Evolutionary conservation across 192 early-diverging fungal genomes (phyloP).

Genomic region (Entrophospora sp.): DNA sequence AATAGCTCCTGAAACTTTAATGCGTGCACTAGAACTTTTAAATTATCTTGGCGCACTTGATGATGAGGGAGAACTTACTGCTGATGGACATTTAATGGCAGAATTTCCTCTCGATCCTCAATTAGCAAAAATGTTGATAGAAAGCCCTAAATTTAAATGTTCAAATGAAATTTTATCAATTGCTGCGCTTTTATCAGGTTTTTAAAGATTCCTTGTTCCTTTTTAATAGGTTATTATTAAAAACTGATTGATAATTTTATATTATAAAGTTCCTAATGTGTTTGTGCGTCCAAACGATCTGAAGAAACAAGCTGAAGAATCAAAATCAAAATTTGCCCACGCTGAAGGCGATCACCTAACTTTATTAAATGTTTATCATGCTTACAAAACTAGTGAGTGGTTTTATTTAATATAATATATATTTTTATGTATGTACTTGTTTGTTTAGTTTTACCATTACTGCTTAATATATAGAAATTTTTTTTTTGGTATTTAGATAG

Average conservation of each 20-base stretch:
- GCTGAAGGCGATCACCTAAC: constrained; percentile 95
- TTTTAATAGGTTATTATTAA: background rate
- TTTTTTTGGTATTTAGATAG: constrained; percentile 21
- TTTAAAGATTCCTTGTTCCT: background rate
- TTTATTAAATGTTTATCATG: constrained; percentile 93
- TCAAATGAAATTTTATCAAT: constrained; percentile 93
- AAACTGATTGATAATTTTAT: constrained; percentile 6
- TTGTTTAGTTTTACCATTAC: too few species aligned
- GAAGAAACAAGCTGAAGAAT: constrained; percentile 78
- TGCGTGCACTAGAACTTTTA: constrained; percentile 93
- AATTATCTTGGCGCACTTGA: constrained; percentile 93
- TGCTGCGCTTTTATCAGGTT: constrained; percentile 79
- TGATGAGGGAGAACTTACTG: constrained; percentile 90
- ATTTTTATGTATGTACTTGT: too few species aligned
- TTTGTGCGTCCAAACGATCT: constrained; percentile 90
- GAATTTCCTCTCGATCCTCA: constrained; percentile 98
- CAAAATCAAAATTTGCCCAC: constrained; percentile 90
- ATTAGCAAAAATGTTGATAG: constrained; percentile 86
- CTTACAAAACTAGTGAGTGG: constrained; percentile 64
- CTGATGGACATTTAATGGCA: constrained; percentile 75
- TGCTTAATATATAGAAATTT: background rate
- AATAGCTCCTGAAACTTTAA: constrained; percentile 95
- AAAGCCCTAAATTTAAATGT: constrained; percentile 74
- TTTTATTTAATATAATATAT: background rate
- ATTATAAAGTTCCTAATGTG: constrained; percentile 62